Conservation (phyloP, 106 monocot genomes). For the Alisma plantagoaquatica region DNA sequence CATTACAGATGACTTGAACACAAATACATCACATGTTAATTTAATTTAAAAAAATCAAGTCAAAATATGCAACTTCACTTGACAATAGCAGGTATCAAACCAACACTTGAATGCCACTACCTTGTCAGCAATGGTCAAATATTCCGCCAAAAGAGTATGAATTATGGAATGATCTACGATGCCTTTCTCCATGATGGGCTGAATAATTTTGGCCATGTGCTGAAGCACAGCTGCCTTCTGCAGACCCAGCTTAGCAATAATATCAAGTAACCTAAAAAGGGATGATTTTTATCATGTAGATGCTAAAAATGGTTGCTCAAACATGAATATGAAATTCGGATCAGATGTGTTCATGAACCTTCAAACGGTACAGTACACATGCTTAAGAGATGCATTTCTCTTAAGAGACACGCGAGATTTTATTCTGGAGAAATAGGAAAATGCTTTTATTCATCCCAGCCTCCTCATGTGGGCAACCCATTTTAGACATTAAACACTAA, state of each 20-base stretch:
- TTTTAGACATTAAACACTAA: no score
- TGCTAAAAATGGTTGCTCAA: no score
- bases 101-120: slow-evolving; percentile 13
- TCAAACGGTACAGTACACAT: no score
- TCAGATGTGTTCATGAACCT: no score
- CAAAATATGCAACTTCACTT: not conserved
- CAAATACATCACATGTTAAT: no score
- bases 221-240: slow-evolving; percentile 54
- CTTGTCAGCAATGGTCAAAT: slow-evolving; percentile 62
- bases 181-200: slow-evolving; percentile 63
- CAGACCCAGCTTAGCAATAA: slow-evolving; percentile 51
- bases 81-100: not conserved
- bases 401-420: no score
- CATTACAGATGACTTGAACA: slow-evolving; percentile 30
- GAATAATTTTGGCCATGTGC: slow-evolving; percentile 53
- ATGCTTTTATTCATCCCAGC: no score
- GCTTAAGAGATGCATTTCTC: no score
- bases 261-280: slow-evolving; percentile 38
- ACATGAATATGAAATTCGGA: no score
- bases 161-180: slow-evolving; percentile 67
- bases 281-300: no score
- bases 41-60: not conserved
- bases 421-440: no score
- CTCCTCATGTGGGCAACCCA: no score
- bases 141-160: slow-evolving; percentile 49